Percentiles rank a stretch among this genome's conserved stretches.
phyloP scores from a whole-genome alignment of 1,139 yeast genomes.

The Pichia sp. region DNA sequence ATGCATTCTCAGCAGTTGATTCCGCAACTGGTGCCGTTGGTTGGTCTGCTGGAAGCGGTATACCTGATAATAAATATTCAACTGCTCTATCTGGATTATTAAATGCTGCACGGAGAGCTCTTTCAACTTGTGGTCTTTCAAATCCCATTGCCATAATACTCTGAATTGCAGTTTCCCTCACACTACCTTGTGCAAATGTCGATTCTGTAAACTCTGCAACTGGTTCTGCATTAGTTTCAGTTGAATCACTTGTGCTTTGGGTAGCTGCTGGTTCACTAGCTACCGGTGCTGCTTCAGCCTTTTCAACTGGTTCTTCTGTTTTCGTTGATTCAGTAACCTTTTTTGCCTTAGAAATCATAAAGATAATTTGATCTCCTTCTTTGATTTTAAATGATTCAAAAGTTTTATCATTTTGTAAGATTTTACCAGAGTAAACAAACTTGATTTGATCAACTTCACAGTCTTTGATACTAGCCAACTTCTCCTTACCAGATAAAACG shows the following conservation, averaged over 20 bases:
- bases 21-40: conserved; percentile 14
- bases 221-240: conserved; percentile 23
- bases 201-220: conserved; percentile 36
- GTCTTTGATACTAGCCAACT: conserved; percentile 60
- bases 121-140: conserved; percentile 78
- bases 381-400: conserved; percentile 69
- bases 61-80: conserved; percentile 85
- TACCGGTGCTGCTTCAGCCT: conserved; percentile 21
- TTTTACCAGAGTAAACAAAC: conserved; percentile 89
- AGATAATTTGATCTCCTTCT: conserved; percentile 86
- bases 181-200: conserved; percentile 57
- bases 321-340: conserved; percentile 28
- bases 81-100: conserved; percentile 98
- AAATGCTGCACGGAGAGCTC: conserved; percentile 91
- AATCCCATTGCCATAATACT: conserved; percentile 97
- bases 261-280: conserved; percentile 11
- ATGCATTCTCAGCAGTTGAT: conserved; percentile 25
- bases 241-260: conserved; percentile 14
- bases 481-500: conserved; percentile 66
- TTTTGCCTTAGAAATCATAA: conserved; percentile 68
- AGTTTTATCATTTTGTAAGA: conserved; percentile 76
- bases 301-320: conserved; percentile 20
- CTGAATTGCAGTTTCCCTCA: conserved; percentile 61
- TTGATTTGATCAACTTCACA: conserved; percentile 76
- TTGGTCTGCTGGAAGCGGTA: conserved; percentile 47